Base-by-base conservation (phyloP, 306 rosid species). In the Vicia sativa region DNA sequence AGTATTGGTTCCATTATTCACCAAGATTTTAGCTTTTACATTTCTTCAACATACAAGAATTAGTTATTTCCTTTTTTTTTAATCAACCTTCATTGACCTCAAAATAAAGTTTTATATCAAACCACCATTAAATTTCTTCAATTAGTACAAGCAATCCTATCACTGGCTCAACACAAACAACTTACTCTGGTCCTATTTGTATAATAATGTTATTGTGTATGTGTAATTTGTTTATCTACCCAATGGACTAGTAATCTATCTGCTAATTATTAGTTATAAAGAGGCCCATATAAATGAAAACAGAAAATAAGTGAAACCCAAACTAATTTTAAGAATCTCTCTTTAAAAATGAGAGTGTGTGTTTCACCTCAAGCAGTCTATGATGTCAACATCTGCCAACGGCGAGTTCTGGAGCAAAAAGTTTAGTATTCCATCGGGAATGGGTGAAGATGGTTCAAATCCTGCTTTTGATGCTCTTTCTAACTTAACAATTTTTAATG, bases 51-150 rank as follows among this genome's bases (percentile, higher is more conserved):
- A 18, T 9, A 49, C 21, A 49, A 18, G 56, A 49, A 19, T 18
- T 19, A 18, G 28, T 19, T 50, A 25, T 50, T 18, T 50, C 57
- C n/a, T n/a, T n/a, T n/a, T 21, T 53, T 8, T 21, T 23, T 53
- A 15, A 53, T 53, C 31, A 52, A 10, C 19, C 31, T 52, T 19
- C 56, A 50, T 19, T 50, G 56, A 50, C 57, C n/a, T 50, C 57
- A 50, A 50, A 50, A 1, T 16, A 18, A 50, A 50, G 25, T 7
- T 15, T 7, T 50, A 6, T 50, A 9, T 19, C 57, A 50, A 50
- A 18, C 57, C 57, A 16, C 12, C 29, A 19, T 50, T 19, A 50
- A 19, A 50, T 19, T 50, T 50, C 1, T 9, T 19, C 1, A 4
- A 50, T 19, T 16, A 9, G 38, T 50, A 10, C 57, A 50, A 50